A percentile compares a stretch with the other conserved stretches of the same genome.
These are phyloP conservation scores for Ustilago cynodontis DNA, from an alignment of 1,284 basidiomycete genomes.

Conservation along the genomic window DNA sequence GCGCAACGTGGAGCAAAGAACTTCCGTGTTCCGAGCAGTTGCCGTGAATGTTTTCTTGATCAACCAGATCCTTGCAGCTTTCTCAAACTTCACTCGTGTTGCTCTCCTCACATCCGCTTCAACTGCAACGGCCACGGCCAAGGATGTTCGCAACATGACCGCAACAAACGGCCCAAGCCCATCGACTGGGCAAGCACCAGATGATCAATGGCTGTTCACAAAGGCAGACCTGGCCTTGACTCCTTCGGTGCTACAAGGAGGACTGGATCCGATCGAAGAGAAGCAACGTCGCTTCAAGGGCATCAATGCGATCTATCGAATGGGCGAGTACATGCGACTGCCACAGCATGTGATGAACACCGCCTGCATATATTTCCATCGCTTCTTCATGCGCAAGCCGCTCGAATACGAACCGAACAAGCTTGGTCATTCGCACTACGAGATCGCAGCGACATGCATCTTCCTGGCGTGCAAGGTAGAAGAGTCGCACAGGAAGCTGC, in stretches of 20 bases:
- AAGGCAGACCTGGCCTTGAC: slow-evolving; percentile 48
- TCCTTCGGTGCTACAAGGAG: slow-evolving; percentile 47
- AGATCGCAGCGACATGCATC: slow-evolving; percentile 87
- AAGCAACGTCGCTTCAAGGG: slow-evolving; percentile 60
- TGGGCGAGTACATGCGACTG: slow-evolving; percentile 64
- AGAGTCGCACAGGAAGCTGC: slow-evolving; percentile 86
- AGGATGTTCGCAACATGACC: slow-evolving; percentile 39
- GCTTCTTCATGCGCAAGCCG: slow-evolving; percentile 92
- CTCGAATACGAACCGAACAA: slow-evolving; percentile 75
- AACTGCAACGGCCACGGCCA: neutral
- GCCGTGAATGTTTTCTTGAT: too few species aligned
- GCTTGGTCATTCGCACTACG: slow-evolving; percentile 71
- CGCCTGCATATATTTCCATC: slow-evolving; percentile 89
- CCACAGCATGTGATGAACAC: slow-evolving; percentile 63
- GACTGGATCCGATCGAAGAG: slow-evolving; percentile 49
- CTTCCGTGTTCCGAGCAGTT: too few species aligned
- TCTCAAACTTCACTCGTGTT: neutral
- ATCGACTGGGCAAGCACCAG: slow-evolving; percentile 19
- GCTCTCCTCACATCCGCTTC: neutral
- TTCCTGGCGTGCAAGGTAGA: slow-evolving; percentile 93
- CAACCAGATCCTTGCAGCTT: neutral
- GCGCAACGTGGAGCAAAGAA: too few species aligned
- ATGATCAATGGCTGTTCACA: slow-evolving; percentile 59
- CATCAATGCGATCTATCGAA: slow-evolving; percentile 59
- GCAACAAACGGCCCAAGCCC: slow-evolving; percentile 24